Evolutionary conservation across 306 rosid genomes (phyloP).

Genomic region (Medicago ruthenica): DNA sequence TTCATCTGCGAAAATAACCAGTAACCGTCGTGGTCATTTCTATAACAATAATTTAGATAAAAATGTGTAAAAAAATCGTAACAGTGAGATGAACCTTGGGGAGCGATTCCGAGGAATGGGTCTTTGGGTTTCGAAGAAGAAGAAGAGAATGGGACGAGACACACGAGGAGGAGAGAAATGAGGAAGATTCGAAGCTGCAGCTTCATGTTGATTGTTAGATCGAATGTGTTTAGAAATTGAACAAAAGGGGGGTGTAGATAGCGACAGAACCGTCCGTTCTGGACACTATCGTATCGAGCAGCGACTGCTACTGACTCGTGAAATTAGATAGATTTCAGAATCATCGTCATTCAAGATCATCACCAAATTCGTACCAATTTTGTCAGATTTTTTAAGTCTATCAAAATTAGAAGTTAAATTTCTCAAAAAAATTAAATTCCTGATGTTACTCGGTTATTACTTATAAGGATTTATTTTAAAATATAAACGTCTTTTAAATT

Average conservation of each 20-base stretch:
- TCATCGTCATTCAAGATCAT: background rate
- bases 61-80: background rate
- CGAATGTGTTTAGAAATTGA: constrained; percentile 5
- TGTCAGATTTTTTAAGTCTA: background rate
- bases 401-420: too few relatives aligned
- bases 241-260: background rate
- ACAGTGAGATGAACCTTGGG: constrained; percentile 59
- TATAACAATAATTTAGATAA: background rate
- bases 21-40: background rate
- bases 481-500: too few relatives aligned
- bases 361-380: background rate
- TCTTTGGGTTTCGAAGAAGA: constrained; percentile 53
- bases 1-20: constrained; percentile 58
- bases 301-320: constrained; percentile 34
- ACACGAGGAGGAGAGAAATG: constrained; percentile 30
- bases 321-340: constrained; percentile 35
- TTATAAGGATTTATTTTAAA: too few relatives aligned
- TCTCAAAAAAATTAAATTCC: too few relatives aligned
- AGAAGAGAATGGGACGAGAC: constrained; percentile 51
- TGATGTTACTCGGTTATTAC: too few relatives aligned
- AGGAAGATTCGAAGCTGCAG: constrained; percentile 32
- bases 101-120: constrained; percentile 76
- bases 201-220: constrained; percentile 48
- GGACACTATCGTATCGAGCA: background rate
- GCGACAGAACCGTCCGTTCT: constrained; percentile 12